Percentiles rank a stretch among this genome's conserved stretches.
These are phyloP conservation scores for Pelargonium nanum DNA, from an alignment of 345 rosid species.

Conservation along the genomic window DNA sequence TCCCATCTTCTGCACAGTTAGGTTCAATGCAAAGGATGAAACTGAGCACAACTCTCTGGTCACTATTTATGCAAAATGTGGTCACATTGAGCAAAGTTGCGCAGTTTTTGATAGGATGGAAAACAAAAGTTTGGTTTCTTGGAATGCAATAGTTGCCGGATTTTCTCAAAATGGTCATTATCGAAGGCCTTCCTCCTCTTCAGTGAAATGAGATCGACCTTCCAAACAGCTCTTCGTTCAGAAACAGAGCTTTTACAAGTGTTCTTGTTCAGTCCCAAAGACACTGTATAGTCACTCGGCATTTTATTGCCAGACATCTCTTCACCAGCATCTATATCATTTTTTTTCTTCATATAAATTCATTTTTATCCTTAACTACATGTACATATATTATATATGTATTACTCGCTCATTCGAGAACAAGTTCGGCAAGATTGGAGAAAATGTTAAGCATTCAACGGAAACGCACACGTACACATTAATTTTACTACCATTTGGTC, in stretches of 20 bases:
- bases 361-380: no score
- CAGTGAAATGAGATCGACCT: constrained; percentile 29
- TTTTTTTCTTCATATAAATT: no score
- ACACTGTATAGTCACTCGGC: background rate
- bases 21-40: constrained; percentile 41
- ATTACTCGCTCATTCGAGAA: no score
- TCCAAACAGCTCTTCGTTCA: constrained; percentile 50
- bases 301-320: background rate
- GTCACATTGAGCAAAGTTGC: constrained; percentile 37
- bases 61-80: constrained; percentile 65
- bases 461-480: no score
- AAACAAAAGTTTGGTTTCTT: constrained; percentile 49
- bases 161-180: constrained; percentile 52
- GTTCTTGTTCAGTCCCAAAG: no score
- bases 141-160: constrained; percentile 78
- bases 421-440: no score
- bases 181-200: constrained; percentile 38
- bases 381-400: no score
- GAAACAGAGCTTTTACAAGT: no score
- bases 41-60: constrained; percentile 58
- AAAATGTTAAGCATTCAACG: no score
- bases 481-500: no score
- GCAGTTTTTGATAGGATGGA: constrained; percentile 41
- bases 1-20: constrained; percentile 60
- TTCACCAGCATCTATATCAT: background rate